Base-by-base conservation (phyloP, 192 early-diverging fungal species). In the Coemansia sp. region DNA sequence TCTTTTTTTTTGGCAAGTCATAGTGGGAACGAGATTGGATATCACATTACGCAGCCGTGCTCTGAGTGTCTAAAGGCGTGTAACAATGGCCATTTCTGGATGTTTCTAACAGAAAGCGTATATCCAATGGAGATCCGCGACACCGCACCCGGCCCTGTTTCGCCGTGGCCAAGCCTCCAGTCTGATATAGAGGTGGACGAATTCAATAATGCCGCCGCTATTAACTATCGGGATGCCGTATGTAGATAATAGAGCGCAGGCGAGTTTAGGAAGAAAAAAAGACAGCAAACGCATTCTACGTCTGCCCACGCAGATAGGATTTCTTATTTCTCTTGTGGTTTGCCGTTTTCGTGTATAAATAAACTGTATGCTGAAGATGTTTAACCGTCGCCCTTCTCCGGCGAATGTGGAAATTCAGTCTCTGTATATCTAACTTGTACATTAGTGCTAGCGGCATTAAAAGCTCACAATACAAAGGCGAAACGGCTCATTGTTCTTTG, bases 1-100 rank as follows among this genome's bases (percentile, higher is more conserved):
- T 23, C 6, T 34, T 12, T 8, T 60, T 9, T 14, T 49, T 18
- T 39, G 10, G 6, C 35, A 34, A 9, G 33, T 69, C 26, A 24
- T 84, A 72, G 91, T 56, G 92, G 92, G 21, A 93, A 92, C 61
- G 85, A 86, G 20, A 74, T 93, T 62, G 92, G 90, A 16, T 93
- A 93, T 66, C 90, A 93, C 68, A 90, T 93, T 35, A 92, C 91
- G 2, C 88, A 90, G 67, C 92, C 95, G 33, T 98, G 96, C 70
- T 78, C 89, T 39, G 81, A 85, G 14, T 98, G 96, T 67, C 83
- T 98, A 45, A 90, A 93, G 48, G 88, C 94, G 24, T 93, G 92
- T 72, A 95, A 98, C 83, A 98, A 98, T 73, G 96, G 96, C 0
- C 95, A 98, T 71, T 95, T 94, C 78, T 97, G 94, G 94, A 98